phyloP scores from a whole-genome alignment of 2,329 filamentous ascomycete genomes.

The Neofusicoccum ribis region DNA sequence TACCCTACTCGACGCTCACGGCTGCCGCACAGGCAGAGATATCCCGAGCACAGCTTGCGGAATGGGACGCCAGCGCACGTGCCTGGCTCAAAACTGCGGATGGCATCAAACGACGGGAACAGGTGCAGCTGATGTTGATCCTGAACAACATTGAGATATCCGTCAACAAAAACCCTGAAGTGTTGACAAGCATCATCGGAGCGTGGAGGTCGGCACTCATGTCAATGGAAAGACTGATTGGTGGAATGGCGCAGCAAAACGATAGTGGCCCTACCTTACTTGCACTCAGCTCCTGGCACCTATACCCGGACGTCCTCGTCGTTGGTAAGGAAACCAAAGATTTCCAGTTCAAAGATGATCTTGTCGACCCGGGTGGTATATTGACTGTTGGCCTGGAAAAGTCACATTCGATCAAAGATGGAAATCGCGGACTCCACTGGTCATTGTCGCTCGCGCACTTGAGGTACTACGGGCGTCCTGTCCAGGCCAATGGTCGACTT shows the following conservation, averaged over 20 bases:
- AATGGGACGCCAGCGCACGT: constrained; percentile 24
- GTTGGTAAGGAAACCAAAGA: background rate
- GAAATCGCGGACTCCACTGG: constrained; percentile 16
- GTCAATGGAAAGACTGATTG: constrained; percentile 22
- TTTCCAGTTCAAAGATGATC: background rate
- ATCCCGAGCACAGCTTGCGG: constrained; percentile 19
- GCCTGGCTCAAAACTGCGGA: constrained; percentile 19
- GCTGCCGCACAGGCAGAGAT: background rate
- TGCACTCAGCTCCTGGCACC: constrained; percentile 22
- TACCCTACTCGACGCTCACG: background rate
- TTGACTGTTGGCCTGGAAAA: constrained; percentile 8
- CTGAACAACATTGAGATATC: background rate
- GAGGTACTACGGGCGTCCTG: constrained; percentile 18
- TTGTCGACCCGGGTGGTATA: constrained; percentile 7
- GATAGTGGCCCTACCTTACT: constrained; percentile 21
- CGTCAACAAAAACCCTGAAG: background rate
- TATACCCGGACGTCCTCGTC: constrained; percentile 23
- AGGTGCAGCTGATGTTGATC: constrained; percentile 20
- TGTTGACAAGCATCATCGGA: constrained; percentile 20
- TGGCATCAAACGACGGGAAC: background rate
- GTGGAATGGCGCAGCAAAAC: constrained; percentile 4
- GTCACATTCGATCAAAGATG: background rate
- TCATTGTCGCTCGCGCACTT: constrained; percentile 20
- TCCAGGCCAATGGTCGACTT: background rate
- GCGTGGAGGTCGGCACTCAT: constrained; percentile 22